Evolutionary conservation across 306 rosid genomes (phyloP).

Genomic region (Castanopsis chinensis): DNA sequence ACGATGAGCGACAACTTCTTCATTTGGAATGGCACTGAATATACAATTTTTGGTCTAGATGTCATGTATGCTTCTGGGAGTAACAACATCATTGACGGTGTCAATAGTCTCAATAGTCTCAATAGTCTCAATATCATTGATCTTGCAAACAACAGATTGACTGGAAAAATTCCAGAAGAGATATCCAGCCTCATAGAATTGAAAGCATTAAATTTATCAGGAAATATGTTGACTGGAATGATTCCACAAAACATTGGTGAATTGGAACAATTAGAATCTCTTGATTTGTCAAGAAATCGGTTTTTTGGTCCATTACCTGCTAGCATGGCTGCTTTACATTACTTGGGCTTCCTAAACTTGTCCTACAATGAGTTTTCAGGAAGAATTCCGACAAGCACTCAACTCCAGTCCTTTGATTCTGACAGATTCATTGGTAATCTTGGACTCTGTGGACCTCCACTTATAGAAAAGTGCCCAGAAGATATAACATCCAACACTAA

Average conservation of each 20-base stretch:
- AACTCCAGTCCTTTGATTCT: constrained; percentile 12
- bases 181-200: constrained; percentile 4
- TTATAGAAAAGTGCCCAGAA: constrained; percentile 10
- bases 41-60: fast-evolving
- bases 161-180: constrained; percentile 18
- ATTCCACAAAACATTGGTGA: constrained; percentile 16
- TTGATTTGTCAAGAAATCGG: constrained; percentile 27
- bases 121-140: neutral
- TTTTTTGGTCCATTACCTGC: constrained; percentile 18
- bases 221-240: constrained; percentile 13
- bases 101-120: too few relatives aligned
- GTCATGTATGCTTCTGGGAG: too few relatives aligned
- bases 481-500: neutral
- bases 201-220: constrained; percentile 21
- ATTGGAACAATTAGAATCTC: constrained; percentile 18
- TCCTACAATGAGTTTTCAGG: constrained; percentile 25
- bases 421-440: constrained; percentile 15
- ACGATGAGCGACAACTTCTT: too few relatives aligned
- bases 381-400: constrained; percentile 13
- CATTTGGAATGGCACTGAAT: too few relatives aligned
- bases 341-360: constrained; percentile 5
- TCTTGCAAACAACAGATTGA: constrained; percentile 26
- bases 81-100: too few relatives aligned
- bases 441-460: constrained; percentile 28
- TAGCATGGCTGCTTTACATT: neutral